phyloP scores from a whole-genome alignment of 768 basidiomycete genomes.

The Amanita pseudoporphyria region DNA sequence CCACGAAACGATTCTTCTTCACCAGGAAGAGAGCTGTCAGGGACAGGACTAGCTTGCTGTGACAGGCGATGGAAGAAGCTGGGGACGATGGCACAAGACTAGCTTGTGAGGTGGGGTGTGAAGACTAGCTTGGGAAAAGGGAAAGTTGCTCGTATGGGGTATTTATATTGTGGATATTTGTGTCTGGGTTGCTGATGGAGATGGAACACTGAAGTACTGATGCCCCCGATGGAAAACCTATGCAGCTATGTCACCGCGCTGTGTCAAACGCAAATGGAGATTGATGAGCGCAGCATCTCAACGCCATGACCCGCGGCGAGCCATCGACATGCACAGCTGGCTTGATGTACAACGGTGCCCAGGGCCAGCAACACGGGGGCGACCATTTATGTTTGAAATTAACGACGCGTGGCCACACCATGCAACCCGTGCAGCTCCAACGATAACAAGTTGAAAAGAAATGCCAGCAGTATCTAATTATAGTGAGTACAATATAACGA shows the following conservation, averaged over 20 bases:
- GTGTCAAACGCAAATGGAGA: neutral
- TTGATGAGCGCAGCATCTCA: neutral
- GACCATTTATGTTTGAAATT: too few species aligned
- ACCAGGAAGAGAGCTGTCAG: constrained; percentile 16
- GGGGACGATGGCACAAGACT: constrained; percentile 22
- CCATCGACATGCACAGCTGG: too few species aligned
- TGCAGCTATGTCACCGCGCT: too few species aligned
- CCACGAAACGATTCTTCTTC: constrained; percentile 13
- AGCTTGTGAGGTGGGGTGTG: constrained; percentile 23
- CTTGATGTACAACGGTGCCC: too few species aligned
- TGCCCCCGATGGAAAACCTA: constrained; percentile 1
- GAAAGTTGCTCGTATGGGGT: neutral
- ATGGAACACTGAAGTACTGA: constrained; percentile 4
- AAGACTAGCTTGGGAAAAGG: constrained; percentile 24
- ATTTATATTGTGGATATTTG: constrained; percentile 3
- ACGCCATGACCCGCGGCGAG: too few species aligned
- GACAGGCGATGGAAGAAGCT: neutral
- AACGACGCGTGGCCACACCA: too few species aligned
- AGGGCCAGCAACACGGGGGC: too few species aligned
- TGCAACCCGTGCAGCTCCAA: too few species aligned
- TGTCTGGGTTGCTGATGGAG: constrained; percentile 6
- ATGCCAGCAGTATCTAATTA: too few species aligned
- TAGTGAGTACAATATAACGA: neutral
- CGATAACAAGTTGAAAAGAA: too few species aligned
- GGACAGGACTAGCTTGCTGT: constrained; percentile 6